Evolutionary conservation across 371 early-diverging fungal species (phyloP), one percentile per base, ranked within the genome.

Genomic region (Smittium mucronatum): DNA sequence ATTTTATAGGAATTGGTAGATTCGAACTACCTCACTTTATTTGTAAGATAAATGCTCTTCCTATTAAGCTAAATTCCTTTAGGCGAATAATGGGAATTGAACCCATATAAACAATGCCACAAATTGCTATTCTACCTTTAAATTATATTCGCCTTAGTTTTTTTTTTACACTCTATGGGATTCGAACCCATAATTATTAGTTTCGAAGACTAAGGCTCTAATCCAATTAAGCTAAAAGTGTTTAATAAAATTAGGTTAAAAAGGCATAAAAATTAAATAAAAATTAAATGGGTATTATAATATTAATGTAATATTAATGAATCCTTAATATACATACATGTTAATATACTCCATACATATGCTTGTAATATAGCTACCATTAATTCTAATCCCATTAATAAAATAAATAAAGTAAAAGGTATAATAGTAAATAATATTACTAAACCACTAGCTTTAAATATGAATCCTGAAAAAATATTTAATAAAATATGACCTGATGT

Each of bases 401-500:
- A 74, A 72, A 74, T 63, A 71, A 75, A 80, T 67, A 80, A 80
- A 57, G 74, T 65, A 57, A 69, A 73, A 71, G 78, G 75, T 74
- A 75, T 79, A 70, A 75, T 74, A 68, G 80, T 75, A 71, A 80
- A 80, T 71, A 79, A 72, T 74, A 74, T 73, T 69, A 80, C 72
- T 69, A 79, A 71, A 63, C 71, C 69, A 72, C 70, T 73, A 70
- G 75, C 67, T 74, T 79, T 72, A 78, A 75, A 75, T 72, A 74
- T 74, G 72, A 79, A 79, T 74, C 73, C 73, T 75, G 75, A 78
- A 71, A 78, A 77, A 63, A 78, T 78, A 75, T 78, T 78, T 76
- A 78, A 79, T 78, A 78, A 75, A 72, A 76, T 79, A 76, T 78
- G 78, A 70, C 78, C 78, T 69, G 78, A 72, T 63, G 78, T 78